Evolutionary conservation across 129 eudicot species (phyloP).

Genomic region (Arctium lappa): DNA sequence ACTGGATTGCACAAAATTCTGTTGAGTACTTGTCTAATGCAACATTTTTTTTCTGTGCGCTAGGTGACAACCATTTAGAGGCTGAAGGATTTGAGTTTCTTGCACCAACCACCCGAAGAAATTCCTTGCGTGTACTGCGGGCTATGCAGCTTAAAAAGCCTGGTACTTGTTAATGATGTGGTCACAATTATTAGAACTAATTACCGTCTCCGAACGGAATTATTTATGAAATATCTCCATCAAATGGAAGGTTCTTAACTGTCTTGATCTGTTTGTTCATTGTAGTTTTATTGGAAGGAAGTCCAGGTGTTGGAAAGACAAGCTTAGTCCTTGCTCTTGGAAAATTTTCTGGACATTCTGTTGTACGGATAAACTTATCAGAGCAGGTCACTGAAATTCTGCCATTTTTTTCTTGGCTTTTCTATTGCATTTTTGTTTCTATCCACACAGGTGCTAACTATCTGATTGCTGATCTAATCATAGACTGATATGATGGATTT

Average conservation of each 20-base stretch:
- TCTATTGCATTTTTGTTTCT: not conserved
- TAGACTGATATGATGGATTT: slow-evolving; percentile 98
- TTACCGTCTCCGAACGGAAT: not conserved
- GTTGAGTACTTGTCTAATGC: not conserved
- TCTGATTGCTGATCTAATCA: slow-evolving; percentile 18
- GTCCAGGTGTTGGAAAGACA: slow-evolving; percentile 99
- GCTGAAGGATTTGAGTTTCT: slow-evolving; percentile 63
- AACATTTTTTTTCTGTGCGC: not conserved
- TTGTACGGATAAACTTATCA: slow-evolving; percentile 91
- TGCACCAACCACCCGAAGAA: slow-evolving; percentile 90
- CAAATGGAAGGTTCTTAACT: slow-evolving; percentile 11
- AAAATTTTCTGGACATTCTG: slow-evolving; percentile 84
- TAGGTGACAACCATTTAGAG: slow-evolving; percentile 50
- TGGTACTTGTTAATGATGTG: slow-evolving; percentile 38
- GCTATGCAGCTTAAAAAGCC: slow-evolving; percentile 99
- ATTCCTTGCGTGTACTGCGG: slow-evolving; percentile 78
- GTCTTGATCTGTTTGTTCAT: slow-evolving; percentile 13
- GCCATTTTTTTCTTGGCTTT: not conserved
- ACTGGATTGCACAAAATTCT: not conserved
- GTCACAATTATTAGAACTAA: not conserved
- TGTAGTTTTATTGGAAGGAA: slow-evolving; percentile 90
- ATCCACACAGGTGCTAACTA: slow-evolving; percentile 1
- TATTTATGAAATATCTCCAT: not conserved
- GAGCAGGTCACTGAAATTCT: slow-evolving; percentile 65
- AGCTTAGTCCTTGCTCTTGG: slow-evolving; percentile 84